A percentile compares a stretch with the other conserved stretches of the same genome.
Conservation (phyloP, 345 rosid genomes). For the Gossypium turneri region DNA sequence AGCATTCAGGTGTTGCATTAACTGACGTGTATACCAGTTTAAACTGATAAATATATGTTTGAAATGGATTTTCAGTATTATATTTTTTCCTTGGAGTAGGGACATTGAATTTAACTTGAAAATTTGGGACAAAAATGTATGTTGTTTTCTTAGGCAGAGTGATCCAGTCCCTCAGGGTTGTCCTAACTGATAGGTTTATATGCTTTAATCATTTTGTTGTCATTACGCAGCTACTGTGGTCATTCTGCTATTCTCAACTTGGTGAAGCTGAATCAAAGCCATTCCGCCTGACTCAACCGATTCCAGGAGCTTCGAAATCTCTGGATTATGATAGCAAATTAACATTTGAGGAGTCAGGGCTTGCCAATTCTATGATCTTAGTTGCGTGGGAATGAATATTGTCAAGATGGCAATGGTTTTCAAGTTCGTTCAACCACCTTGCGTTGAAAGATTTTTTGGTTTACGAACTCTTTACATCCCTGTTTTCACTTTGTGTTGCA, state of each 20-base stretch:
- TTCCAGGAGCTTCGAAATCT: slow-evolving; percentile 80
- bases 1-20: background rate
- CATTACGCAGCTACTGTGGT: slow-evolving; percentile 79
- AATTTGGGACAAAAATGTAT: background rate
- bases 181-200: background rate
- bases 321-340: slow-evolving; percentile 63
- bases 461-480: background rate
- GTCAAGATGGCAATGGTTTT: background rate
- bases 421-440: slow-evolving; percentile 8
- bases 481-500: slow-evolving; percentile 1
- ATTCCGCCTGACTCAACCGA: slow-evolving; percentile 74
- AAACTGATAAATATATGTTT: background rate
- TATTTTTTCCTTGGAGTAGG: background rate
- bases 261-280: slow-evolving; percentile 54
- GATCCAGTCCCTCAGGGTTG: background rate
- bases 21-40: background rate
- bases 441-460: background rate
- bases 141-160: background rate
- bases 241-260: slow-evolving; percentile 73
- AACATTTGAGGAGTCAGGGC: slow-evolving; percentile 78
- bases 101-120: slow-evolving; percentile 6
- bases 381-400: slow-evolving; percentile 64
- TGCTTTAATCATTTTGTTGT: background rate
- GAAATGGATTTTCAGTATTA: background rate
- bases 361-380: slow-evolving; percentile 83